phyloP scores from a whole-genome alignment of 805 yeast species.

The Tetrapisispora fleetii region DNA sequence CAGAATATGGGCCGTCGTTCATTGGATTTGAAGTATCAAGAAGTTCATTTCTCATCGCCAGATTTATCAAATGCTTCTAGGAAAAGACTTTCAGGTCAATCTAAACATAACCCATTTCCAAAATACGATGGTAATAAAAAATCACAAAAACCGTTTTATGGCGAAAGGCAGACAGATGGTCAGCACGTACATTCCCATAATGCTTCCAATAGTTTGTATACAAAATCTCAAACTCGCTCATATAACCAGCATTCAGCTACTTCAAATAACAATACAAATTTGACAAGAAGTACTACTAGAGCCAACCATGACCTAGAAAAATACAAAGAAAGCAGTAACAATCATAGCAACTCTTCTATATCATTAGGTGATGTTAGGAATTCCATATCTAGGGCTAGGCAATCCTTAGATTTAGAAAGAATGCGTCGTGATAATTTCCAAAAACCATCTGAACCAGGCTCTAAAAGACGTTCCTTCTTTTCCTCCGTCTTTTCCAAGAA shows the following conservation, averaged over 20 bases:
- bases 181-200: not conserved
- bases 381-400: conserved; percentile 21
- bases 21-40: conserved; percentile 21
- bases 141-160: not conserved
- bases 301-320: conserved; percentile 9
- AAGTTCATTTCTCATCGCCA: conserved; percentile 10
- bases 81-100: not conserved
- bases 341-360: not conserved
- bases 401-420: conserved; percentile 24
- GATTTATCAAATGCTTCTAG: not conserved
- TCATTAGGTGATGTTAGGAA: conserved; percentile 12
- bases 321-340: not conserved
- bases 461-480: conserved; percentile 23
- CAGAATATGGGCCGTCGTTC: conserved; percentile 7
- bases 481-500: conserved; percentile 14
- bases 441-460: conserved; percentile 6
- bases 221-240: not conserved
- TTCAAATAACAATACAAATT: not conserved
- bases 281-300: conserved; percentile 2
- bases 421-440: conserved; percentile 18
- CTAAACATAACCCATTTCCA: not conserved
- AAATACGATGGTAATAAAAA: not conserved
- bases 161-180: not conserved
- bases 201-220: not conserved
- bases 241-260: not conserved